These are phyloP conservation scores for Cryptococcus sp. DNA, from an alignment of 1,284 basidiomycete genomes.

Conservation along the genomic window DNA sequence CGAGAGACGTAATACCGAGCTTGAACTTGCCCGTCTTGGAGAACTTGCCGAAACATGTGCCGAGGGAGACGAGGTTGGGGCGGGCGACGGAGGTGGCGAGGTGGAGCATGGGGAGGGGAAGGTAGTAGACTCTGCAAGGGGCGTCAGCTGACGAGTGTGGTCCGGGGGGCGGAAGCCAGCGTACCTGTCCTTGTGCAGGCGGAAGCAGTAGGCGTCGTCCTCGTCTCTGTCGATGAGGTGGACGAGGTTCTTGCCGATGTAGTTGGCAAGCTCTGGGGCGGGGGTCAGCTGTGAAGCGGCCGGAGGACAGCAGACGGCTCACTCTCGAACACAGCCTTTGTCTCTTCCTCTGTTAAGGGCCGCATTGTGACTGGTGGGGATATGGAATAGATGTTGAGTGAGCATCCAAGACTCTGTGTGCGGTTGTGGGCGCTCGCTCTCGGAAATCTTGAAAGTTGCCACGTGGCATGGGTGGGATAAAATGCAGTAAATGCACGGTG, in stretches of 20 bases:
- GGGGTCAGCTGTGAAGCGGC: slow-evolving; percentile 5
- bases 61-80: slow-evolving; percentile 87
- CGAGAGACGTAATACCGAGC: slow-evolving; percentile 89
- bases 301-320: slow-evolving; percentile 15
- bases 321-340: slow-evolving; percentile 53
- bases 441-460: slow-evolving; percentile 20
- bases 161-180: too few species aligned
- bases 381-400: background rate
- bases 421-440: background rate
- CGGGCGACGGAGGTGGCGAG: slow-evolving; percentile 87
- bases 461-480: too few species aligned
- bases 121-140: slow-evolving; percentile 72
- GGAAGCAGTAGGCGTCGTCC: slow-evolving; percentile 68
- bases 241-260: slow-evolving; percentile 52
- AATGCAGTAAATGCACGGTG: too few species aligned
- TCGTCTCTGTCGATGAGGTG: slow-evolving; percentile 52
- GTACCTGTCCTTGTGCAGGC: slow-evolving; percentile 76
- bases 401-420: background rate
- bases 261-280: slow-evolving; percentile 50
- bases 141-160: slow-evolving; percentile 2
- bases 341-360: slow-evolving; percentile 52
- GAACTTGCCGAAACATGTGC: slow-evolving; percentile 98
- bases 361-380: slow-evolving; percentile 34
- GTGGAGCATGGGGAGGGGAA: slow-evolving; percentile 88
- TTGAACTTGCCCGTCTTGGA: slow-evolving; percentile 97